Conservation (phyloP, 768 basidiomycete species). For the Lactarius vividus region DNA sequence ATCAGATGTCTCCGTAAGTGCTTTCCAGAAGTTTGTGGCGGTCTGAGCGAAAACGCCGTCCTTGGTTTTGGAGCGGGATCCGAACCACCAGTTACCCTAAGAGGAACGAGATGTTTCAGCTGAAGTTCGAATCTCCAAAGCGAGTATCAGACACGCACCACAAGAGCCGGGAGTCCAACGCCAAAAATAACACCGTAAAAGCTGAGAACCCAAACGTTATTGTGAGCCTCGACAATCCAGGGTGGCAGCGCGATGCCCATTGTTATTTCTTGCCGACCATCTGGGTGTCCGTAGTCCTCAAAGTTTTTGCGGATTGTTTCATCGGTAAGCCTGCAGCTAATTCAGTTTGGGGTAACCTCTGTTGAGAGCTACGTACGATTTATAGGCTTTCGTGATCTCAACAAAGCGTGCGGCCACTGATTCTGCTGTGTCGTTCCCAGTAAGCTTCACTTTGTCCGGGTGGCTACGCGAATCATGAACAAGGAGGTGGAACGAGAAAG, state of each 20-base stretch:
- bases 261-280: conserved; percentile 91
- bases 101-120: not conserved
- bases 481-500: not conserved
- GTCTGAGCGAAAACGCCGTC: conserved; percentile 82
- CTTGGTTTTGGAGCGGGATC: conserved; percentile 82
- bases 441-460: conserved; percentile 91
- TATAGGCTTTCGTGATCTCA: conserved; percentile 95
- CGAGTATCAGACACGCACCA: conserved; percentile 45
- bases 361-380: conserved; percentile 55
- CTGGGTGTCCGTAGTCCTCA: conserved; percentile 88
- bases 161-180: conserved; percentile 77
- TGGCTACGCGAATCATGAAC: conserved; percentile 52
- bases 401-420: conserved; percentile 85
- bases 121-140: too few relatives aligned
- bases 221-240: conserved; percentile 91
- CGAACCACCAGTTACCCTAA: conserved; percentile 96
- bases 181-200: conserved; percentile 88
- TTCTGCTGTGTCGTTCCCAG: conserved; percentile 81
- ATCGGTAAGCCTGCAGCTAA: conserved; percentile 69
- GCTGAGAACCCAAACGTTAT: conserved; percentile 88
- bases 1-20: conserved; percentile 70
- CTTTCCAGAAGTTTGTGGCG: conserved; percentile 86
- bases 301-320: conserved; percentile 89
- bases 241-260: conserved; percentile 94
- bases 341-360: conserved; percentile 7